Base-by-base conservation (phyloP, 805 yeast species). In the Clavispora asparagi region DNA sequence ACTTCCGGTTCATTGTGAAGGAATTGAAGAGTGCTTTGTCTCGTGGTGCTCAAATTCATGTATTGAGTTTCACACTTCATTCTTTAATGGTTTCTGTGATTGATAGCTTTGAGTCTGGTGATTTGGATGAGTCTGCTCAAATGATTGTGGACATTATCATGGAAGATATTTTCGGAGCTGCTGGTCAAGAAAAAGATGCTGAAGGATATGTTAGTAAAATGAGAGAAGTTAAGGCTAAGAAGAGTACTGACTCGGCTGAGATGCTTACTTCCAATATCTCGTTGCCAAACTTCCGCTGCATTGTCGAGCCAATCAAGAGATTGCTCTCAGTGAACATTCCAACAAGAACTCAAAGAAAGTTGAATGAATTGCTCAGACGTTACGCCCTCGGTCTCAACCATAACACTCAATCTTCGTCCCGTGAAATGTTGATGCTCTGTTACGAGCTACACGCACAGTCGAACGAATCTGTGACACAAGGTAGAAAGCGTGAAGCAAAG, bases 161-260 rank as follows among this genome's bases (percentile, higher is more conserved):
- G 96, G 96, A 90, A 59, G 97, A 92, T 59, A 77, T 82, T 4
- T 91, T 94, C 64, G 99, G 99, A 23, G 78, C 84, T 9, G 87
- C 96, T 4, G 95, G 96, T 31, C 85, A 85, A 59, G 98, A 94
- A 59, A 92, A 94, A 61, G 98, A 94, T 53, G 91, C 94, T 6
- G 97, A 90, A 50, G 96, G 90, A 16, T 92, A 94, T 59, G 79
- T 78, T 43, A 83, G 87, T 28, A 82, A 83, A 50, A 87, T 90
- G 82, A 87, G 85, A 56, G 99, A 92, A 70, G 92, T 94, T 31
- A 91, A 89, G 61, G 83, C 81, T 53, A 88, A 87, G 59, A 89
- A 89, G 67, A 85, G 96, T 71, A 86, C 71, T 60, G 98, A 94
- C 55, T 81, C 94, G 6, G 95, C 85, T 26, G 96, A 91, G 65